Evolutionary conservation across 108 stramenopile species (phyloP).

Genomic region (Fragilaria radians): DNA sequence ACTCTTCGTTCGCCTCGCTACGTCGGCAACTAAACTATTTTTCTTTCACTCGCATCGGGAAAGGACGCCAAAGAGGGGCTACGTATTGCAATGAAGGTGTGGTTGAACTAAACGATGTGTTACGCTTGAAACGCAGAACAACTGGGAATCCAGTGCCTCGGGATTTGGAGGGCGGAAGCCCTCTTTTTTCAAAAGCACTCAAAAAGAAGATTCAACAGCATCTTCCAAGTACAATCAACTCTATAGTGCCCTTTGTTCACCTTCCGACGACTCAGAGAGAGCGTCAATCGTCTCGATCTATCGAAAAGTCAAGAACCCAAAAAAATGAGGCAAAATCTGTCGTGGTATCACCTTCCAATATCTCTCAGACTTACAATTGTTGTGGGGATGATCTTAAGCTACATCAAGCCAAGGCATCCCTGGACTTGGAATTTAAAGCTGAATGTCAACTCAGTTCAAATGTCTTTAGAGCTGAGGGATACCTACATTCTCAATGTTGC

Average conservation of each 20-base stretch:
- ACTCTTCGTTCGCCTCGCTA: conserved; percentile 80
- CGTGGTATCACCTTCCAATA: neutral
- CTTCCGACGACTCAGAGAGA: neutral
- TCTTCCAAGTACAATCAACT: neutral
- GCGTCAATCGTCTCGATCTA: neutral
- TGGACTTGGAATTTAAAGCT: conserved; percentile 21
- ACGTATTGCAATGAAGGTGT: conserved; percentile 74
- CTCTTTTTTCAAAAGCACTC: neutral
- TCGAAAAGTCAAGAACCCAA: neutral
- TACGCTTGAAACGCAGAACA: conserved; percentile 50
- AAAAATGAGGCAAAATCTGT: neutral
- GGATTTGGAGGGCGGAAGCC: neutral
- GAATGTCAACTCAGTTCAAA: conserved; percentile 1
- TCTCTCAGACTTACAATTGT: too few relatives aligned
- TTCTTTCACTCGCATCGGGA: conserved; percentile 68
- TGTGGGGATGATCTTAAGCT: conserved; percentile 1
- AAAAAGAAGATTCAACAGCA: neutral
- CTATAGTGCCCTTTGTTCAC: neutral
- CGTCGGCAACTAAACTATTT: conserved; percentile 83
- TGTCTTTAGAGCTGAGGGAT: too few relatives aligned
- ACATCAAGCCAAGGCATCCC: conserved; percentile 2
- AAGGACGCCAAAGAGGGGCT: conserved; percentile 56
- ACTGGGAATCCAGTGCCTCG: neutral
- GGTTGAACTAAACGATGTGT: conserved; percentile 64
- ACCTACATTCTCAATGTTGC: too few relatives aligned